A percentile compares a stretch with the other conserved stretches of the same genome.
Evolutionary conservation across 2,329 filamentous ascomycete genomes (phyloP).

Genomic region (Trichothecium sympodiale): DNA sequence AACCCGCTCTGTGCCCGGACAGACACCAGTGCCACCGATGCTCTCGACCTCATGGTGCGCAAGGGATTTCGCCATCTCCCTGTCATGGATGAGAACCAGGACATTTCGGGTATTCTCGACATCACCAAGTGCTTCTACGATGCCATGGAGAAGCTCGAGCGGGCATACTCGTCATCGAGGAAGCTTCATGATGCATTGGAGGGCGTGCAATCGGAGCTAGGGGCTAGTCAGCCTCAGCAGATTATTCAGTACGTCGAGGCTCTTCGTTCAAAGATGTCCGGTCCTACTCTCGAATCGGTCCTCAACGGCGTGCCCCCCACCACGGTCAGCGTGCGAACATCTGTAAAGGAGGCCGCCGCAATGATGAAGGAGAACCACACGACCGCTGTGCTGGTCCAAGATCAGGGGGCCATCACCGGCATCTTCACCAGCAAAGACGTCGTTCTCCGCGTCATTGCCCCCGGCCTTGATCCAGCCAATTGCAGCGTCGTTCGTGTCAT

Average conservation of each 20-base stretch:
- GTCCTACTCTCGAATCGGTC: constrained; percentile 89
- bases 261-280: constrained; percentile 91
- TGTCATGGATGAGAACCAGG: constrained; percentile 99
- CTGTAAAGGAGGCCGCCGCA: constrained; percentile 87
- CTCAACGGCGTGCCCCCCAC: constrained; percentile 84
- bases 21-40: constrained; percentile 95
- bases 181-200: constrained; percentile 96
- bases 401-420: constrained; percentile 93
- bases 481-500: constrained; percentile 98
- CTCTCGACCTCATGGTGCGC: constrained; percentile 92
- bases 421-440: constrained; percentile 99
- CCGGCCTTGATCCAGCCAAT: constrained; percentile 82
- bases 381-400: constrained; percentile 89
- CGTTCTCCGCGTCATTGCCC: constrained; percentile 92
- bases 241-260: constrained; percentile 99
- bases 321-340: constrained; percentile 90
- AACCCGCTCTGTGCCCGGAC: constrained; percentile 96
- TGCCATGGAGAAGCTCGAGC: constrained; percentile 98
- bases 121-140: constrained; percentile 99
- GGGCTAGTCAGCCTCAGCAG: constrained; percentile 91
- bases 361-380: constrained; percentile 99
- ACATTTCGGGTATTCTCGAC: constrained; percentile 94
- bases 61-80: constrained; percentile 96
- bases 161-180: constrained; percentile 93
- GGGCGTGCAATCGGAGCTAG: constrained; percentile 93